A percentile compares a stretch with the other conserved stretches of the same genome.
phyloP scores from a whole-genome alignment of 805 yeast species.

The Candida maris region DNA sequence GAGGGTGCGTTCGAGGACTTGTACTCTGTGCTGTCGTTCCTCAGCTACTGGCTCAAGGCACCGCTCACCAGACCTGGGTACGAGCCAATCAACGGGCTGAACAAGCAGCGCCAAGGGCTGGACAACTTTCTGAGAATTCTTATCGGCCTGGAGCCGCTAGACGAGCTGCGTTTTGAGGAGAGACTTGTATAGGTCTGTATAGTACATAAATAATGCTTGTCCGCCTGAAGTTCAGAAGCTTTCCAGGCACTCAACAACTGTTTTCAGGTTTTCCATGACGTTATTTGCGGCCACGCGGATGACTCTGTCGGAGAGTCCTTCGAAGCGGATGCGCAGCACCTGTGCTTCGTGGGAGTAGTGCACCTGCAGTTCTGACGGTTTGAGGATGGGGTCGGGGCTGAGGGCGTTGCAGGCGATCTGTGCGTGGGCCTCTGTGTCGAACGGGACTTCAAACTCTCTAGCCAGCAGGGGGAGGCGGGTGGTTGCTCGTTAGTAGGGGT shows the following conservation, averaged over 20 bases:
- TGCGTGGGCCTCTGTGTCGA: constrained; percentile 57
- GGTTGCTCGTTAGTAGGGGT: no score
- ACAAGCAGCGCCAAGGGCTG: constrained; percentile 89
- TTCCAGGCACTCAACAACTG: constrained; percentile 77
- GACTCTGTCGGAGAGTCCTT: constrained; percentile 66
- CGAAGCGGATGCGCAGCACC: constrained; percentile 44
- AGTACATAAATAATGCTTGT: not conserved
- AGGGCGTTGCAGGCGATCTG: constrained; percentile 57
- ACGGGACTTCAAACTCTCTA: constrained; percentile 46
- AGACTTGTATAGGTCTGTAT: constrained; percentile 45
- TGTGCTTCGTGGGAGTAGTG: constrained; percentile 35
- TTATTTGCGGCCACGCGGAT: constrained; percentile 83
- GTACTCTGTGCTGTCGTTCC: constrained; percentile 81
- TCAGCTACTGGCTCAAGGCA: constrained; percentile 95
- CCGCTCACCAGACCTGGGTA: constrained; percentile 90
- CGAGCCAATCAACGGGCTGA: constrained; percentile 87
- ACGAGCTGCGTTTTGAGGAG: constrained; percentile 93
- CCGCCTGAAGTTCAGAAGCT: constrained; percentile 27
- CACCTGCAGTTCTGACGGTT: constrained; percentile 59
- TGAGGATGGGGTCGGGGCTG: constrained; percentile 77
- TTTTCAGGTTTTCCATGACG: constrained; percentile 69
- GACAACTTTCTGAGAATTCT: constrained; percentile 87
- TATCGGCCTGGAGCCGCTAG: constrained; percentile 85
- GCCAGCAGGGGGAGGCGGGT: no score
- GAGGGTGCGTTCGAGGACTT: constrained; percentile 51